A percentile compares a stretch with the other conserved stretches of the same genome.
phyloP scores from a whole-genome alignment of 169 alveolate species.

The Plasmodium falciparum region DNA sequence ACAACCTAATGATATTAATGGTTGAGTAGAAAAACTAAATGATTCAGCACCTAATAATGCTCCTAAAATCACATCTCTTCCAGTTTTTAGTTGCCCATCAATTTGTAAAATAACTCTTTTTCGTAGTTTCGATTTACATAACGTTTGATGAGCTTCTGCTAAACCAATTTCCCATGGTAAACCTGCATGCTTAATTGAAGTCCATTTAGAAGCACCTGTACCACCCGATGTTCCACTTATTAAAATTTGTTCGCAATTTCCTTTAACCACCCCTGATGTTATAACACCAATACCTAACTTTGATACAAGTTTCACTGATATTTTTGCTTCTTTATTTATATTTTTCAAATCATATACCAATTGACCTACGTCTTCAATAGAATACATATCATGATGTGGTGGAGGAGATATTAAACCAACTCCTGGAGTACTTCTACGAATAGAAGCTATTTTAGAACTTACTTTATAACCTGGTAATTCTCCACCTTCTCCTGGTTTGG shows the following conservation, averaged over 20 bases:
- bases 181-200: slow-evolving; percentile 86
- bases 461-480: slow-evolving; percentile 91
- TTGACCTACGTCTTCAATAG: slow-evolving; percentile 89
- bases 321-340: slow-evolving; percentile 84
- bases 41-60: slow-evolving; percentile 87
- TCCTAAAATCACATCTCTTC: slow-evolving; percentile 86
- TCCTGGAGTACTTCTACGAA: slow-evolving; percentile 87
- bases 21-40: slow-evolving; percentile 86
- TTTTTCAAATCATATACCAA: slow-evolving; percentile 85
- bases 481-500: slow-evolving; percentile 91
- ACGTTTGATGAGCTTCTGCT: slow-evolving; percentile 87
- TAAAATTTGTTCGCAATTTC: slow-evolving; percentile 85
- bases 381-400: slow-evolving; percentile 90
- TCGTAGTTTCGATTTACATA: slow-evolving; percentile 80
- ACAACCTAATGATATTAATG: slow-evolving; percentile 87
- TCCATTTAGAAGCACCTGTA: slow-evolving; percentile 88
- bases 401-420: slow-evolving; percentile 88
- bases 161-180: slow-evolving; percentile 90
- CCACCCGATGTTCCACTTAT: slow-evolving; percentile 89
- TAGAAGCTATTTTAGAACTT: slow-evolving; percentile 85
- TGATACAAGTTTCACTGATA: slow-evolving; percentile 86
- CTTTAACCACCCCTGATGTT: slow-evolving; percentile 87
- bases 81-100: slow-evolving; percentile 87
- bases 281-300: slow-evolving; percentile 87
- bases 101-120: slow-evolving; percentile 83